A percentile compares a stretch with the other conserved stretches of the same genome.
These are phyloP conservation scores for Alternaria rosae DNA, from an alignment of 2,329 filamentous ascomycete species.

Conservation along the genomic window DNA sequence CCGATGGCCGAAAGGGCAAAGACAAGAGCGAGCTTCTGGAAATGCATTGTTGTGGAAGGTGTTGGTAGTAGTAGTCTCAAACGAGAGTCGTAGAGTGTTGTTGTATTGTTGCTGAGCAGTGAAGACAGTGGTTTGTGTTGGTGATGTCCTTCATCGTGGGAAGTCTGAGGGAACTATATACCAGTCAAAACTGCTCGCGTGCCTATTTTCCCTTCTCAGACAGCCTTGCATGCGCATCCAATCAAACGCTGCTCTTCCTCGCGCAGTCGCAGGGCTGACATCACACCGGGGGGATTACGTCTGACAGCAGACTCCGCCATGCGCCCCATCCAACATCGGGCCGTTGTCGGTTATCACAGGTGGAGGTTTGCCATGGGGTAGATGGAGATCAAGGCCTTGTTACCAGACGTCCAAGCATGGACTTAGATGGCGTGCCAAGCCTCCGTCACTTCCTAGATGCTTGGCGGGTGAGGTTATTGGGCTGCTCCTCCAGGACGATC, in stretches of 20 bases:
- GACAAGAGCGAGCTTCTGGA: constrained; percentile 6
- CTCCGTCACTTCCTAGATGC: neutral
- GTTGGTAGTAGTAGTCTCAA: neutral
- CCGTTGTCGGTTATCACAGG: constrained; percentile 1
- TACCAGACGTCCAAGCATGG: neutral
- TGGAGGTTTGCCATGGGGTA: neutral
- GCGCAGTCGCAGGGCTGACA: neutral
- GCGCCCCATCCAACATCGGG: constrained; percentile 2
- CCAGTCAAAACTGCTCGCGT: neutral
- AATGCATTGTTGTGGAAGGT: constrained; percentile 3
- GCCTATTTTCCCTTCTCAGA: constrained; percentile 6
- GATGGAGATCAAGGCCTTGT: neutral
- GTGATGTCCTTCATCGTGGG: neutral
- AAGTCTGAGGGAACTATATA: neutral
- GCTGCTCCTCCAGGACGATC: neutral
- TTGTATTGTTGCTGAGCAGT: neutral
- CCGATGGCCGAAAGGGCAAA: constrained; percentile 4
- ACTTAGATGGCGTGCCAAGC: neutral
- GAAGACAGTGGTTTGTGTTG: neutral
- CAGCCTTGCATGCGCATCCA: neutral
- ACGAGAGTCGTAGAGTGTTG: neutral
- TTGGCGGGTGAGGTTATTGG: neutral
- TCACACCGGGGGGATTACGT: constrained; percentile 6
- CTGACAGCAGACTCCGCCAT: neutral
- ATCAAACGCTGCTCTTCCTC: neutral